Base-by-base conservation (phyloP, 805 yeast genomes). In the Teunomyces cretensis region DNA sequence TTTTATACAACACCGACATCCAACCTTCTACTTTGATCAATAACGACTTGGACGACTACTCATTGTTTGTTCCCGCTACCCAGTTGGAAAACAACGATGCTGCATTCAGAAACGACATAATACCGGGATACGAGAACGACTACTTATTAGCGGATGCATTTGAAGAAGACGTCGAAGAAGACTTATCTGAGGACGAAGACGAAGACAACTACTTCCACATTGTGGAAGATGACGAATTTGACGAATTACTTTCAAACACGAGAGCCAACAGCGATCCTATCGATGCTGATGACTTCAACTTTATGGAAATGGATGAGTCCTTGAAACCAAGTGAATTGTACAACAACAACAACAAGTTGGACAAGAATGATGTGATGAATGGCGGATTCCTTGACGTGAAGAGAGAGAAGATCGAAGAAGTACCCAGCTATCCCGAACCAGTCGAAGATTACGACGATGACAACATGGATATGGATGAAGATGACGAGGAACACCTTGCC, bases 151-250 rank as follows among this genome's bases (percentile, higher is more conserved):
- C 57, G 22, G 70, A 68, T 38, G 65, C 65, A 35, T 70, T 69
- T 42, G 70, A 67, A 5, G 76, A 73, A 45, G 70, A 70, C 39
- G 74, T 73, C 33, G 76, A 72, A 43, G 74, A 65, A 56, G 72
- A 70, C 35, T 51, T 70, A 36, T 68, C 68, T 30, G 72, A 70
- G 31, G 69, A 61, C 48, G 72, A 65, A 39, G 69, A 65, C 46
- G 70, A 68, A 44, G 68, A 68, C 45, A 58, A 66, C 47, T 67
- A 69, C 50, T 67, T 66, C 50, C 65, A 63, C 41, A 72, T 65
- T 43, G 69, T 27, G 9, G 42, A 39, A n/a, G 70, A 67, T 42
- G 62, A 57, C 38, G 55, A 50, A 14, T 60, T 64, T 49, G 70
- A 61, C 44, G 64, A 62, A 16, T 50, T 37, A 14, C 32, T 28